A percentile compares a stretch with the other conserved stretches of the same genome.
phyloP scores from a whole-genome alignment of 768 basidiomycete species.

The Plicaturopsis crispa region DNA sequence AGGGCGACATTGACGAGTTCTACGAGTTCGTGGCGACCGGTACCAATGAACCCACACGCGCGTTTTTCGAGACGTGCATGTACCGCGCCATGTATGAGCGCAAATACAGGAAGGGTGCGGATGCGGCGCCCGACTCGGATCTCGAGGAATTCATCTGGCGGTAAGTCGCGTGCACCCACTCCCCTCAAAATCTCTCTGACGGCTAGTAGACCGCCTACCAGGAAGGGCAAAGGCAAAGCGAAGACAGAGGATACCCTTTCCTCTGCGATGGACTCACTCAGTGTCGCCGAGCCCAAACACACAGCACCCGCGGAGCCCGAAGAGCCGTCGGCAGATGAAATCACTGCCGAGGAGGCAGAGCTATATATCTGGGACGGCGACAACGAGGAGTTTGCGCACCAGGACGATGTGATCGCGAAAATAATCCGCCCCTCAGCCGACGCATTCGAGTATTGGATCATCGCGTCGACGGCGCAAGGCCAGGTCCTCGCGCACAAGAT shows the following conservation, averaged over 20 bases:
- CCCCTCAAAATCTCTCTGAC: slow-evolving; percentile 2
- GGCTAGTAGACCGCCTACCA: slow-evolving; percentile 14
- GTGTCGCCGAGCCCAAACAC: slow-evolving; percentile 9
- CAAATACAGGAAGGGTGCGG: slow-evolving; percentile 71
- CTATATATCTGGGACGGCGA: slow-evolving; percentile 59
- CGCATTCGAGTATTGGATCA: slow-evolving; percentile 52
- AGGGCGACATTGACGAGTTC: slow-evolving; percentile 87
- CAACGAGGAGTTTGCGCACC: slow-evolving; percentile 38
- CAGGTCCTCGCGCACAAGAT: slow-evolving; percentile 56
- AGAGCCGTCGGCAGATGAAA: slow-evolving; percentile 10
- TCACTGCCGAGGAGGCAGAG: slow-evolving; percentile 39
- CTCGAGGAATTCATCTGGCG: slow-evolving; percentile 77
- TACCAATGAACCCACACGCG: slow-evolving; percentile 70
- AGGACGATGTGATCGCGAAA: slow-evolving; percentile 46
- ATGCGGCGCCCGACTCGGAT: slow-evolving; percentile 56
- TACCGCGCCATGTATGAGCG: slow-evolving; percentile 96
- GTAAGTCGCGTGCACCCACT: slow-evolving; percentile 38
- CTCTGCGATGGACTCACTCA: slow-evolving; percentile 9
- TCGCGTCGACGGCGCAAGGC: slow-evolving; percentile 41
- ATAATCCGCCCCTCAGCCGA: slow-evolving; percentile 39
- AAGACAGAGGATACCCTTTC: slow-evolving; percentile 8
- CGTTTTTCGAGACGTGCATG: slow-evolving; percentile 90
- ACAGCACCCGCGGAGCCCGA: slow-evolving; percentile 3
- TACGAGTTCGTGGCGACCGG: slow-evolving; percentile 85
- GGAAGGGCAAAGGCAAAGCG: slow-evolving; percentile 14